Evolutionary conservation across 345 rosid species (phyloP).

Genomic region (Sisymbrium altissimum): DNA sequence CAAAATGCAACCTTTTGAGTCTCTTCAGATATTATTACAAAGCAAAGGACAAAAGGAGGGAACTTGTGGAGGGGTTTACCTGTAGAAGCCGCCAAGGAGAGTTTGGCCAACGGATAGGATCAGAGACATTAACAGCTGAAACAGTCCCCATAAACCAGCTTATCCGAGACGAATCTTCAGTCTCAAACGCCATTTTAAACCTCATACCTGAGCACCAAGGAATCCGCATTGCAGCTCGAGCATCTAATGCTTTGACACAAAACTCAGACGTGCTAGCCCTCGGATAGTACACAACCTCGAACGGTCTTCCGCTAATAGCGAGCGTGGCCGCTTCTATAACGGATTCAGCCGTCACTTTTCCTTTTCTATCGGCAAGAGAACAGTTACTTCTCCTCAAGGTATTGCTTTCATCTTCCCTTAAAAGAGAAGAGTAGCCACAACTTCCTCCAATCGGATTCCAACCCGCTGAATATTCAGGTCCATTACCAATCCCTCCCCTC

Average conservation of each 20-base stretch:
- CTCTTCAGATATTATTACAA: background rate
- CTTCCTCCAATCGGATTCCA: constrained; percentile 63
- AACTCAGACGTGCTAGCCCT: constrained; percentile 85
- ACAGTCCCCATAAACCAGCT: constrained; percentile 98
- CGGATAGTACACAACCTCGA: constrained; percentile 85
- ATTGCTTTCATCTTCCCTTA: constrained; percentile 56
- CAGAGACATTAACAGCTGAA: constrained; percentile 71
- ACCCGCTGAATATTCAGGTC: constrained; percentile 60
- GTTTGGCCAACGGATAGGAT: constrained; percentile 77
- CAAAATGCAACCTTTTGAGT: background rate
- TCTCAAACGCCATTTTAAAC: constrained; percentile 96
- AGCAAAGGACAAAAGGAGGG: background rate
- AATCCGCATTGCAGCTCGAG: constrained; percentile 62
- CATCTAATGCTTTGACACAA: constrained; percentile 68
- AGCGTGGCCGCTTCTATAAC: constrained; percentile 70
- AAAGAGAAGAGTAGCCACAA: constrained; percentile 43
- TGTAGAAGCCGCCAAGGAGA: constrained; percentile 94
- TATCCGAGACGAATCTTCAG: constrained; percentile 84
- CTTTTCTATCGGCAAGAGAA: constrained; percentile 36
- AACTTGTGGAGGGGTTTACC: constrained; percentile 39
- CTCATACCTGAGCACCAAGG: constrained; percentile 92
- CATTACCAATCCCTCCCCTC: constrained; percentile 75
- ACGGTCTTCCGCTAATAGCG: constrained; percentile 61
- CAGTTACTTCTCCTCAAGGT: constrained; percentile 39
- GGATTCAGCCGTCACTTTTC: constrained; percentile 60